Conservation (phyloP, 306 rosid genomes). For the Cucurbita moschata region DNA sequence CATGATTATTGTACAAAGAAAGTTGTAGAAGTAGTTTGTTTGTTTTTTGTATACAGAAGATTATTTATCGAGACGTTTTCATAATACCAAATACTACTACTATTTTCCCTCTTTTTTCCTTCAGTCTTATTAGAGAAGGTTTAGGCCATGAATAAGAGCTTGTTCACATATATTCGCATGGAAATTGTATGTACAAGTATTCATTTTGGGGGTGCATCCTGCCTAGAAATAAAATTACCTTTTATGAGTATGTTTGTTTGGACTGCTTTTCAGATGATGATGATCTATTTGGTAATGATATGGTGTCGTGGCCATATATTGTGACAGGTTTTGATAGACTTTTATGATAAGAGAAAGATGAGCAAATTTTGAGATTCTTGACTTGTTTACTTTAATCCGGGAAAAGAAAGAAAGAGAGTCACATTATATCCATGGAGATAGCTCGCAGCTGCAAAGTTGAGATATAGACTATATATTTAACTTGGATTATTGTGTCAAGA, state of each 20-base stretch:
- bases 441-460: constrained; percentile 4
- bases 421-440: constrained; percentile 1
- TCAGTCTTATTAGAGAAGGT: not conserved
- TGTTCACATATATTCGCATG: not conserved
- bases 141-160: not conserved
- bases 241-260: not conserved
- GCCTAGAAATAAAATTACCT: not conserved
- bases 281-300: not conserved
- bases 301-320: not conserved
- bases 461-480: constrained; percentile 7
- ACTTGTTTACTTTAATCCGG: not conserved
- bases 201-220: not conserved
- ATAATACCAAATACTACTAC: not conserved
- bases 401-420: not conserved
- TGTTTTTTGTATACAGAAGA: not conserved
- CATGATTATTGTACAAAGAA: not conserved
- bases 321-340: constrained; percentile 7
- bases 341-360: constrained; percentile 7
- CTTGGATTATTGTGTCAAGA: constrained; percentile 5
- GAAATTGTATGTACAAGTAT: not conserved
- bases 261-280: not conserved
- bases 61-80: too few species aligned
- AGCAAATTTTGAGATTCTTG: constrained; percentile 4
- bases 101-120: too few species aligned
- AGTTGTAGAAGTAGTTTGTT: not conserved